These are phyloP conservation scores for Stevia rebaudiana DNA, from an alignment of 140 eudicot genomes.

Conservation along the genomic window DNA sequence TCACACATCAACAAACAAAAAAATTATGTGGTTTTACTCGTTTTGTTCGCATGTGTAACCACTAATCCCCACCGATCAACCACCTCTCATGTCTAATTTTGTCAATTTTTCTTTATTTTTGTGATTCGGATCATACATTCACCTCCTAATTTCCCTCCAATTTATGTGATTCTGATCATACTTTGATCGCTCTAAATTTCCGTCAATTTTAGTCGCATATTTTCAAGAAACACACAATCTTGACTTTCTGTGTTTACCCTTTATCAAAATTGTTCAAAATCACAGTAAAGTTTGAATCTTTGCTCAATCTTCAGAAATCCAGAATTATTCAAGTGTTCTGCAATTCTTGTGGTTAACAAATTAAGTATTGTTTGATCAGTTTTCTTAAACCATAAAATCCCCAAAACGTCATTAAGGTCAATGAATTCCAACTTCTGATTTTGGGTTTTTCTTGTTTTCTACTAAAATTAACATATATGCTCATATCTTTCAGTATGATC, in stretches of 20 bases:
- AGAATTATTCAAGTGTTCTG: background rate
- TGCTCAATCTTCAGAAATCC: background rate
- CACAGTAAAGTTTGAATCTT: background rate
- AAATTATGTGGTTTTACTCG: slow-evolving; percentile 31
- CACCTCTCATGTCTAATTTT: slow-evolving; percentile 1
- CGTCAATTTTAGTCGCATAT: background rate
- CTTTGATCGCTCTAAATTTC: slow-evolving; percentile 4
- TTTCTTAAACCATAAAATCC: background rate
- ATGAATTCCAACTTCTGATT: background rate
- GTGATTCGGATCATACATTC: background rate
- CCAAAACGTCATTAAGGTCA: background rate
- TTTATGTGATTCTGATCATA: slow-evolving; percentile 18
- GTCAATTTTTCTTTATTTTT: slow-evolving; percentile 31
- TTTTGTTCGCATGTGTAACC: slow-evolving; percentile 29
- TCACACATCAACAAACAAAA: slow-evolving; percentile 2
- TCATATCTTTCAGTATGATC: background rate
- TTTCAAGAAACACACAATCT: background rate
- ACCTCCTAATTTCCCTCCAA: slow-evolving; percentile 19
- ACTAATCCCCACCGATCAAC: background rate
- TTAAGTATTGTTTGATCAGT: background rate
- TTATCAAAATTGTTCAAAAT: too few relatives aligned
- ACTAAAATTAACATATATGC: too few relatives aligned
- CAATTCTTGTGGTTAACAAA: background rate
- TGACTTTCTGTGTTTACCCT: background rate
- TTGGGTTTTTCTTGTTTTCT: too few relatives aligned